phyloP scores from a whole-genome alignment of 306 rosid species.

The Senna siamea region DNA sequence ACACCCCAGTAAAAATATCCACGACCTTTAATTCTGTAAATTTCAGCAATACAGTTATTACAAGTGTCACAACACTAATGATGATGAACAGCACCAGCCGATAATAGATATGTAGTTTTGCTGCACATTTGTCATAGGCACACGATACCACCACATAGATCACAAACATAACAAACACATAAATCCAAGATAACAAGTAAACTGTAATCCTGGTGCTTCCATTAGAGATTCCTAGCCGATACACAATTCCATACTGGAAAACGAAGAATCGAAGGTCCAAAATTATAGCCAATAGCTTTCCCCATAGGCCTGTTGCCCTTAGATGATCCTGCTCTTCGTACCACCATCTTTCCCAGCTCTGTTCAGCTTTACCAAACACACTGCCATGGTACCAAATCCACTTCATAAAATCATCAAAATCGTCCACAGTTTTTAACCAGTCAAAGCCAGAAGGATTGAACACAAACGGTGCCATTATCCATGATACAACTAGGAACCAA shows the following conservation, averaged over 20 bases:
- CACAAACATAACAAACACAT: slow-evolving; percentile 45
- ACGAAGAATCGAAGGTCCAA: slow-evolving; percentile 54
- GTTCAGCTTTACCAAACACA: slow-evolving; percentile 56
- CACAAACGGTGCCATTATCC: slow-evolving; percentile 54
- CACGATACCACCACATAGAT: slow-evolving; percentile 43
- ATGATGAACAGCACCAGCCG: slow-evolving; percentile 56
- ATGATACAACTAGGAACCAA: slow-evolving; percentile 58
- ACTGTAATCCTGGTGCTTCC: slow-evolving; percentile 43
- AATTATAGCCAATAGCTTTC: slow-evolving; percentile 54
- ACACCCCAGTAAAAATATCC: slow-evolving; percentile 49
- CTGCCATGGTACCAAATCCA: slow-evolving; percentile 58
- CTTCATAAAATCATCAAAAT: slow-evolving; percentile 57
- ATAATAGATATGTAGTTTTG: slow-evolving; percentile 51
- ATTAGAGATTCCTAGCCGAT: slow-evolving; percentile 50
- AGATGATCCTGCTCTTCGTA: slow-evolving; percentile 56
- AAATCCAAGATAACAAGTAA: slow-evolving; percentile 56
- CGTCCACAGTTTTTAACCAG: slow-evolving; percentile 57
- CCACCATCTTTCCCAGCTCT: slow-evolving; percentile 66
- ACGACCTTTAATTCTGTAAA: slow-evolving; percentile 44
- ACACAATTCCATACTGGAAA: slow-evolving; percentile 59
- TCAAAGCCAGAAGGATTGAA: slow-evolving; percentile 65
- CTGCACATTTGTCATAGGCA: slow-evolving; percentile 51
- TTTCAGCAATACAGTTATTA: slow-evolving; percentile 48
- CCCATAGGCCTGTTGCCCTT: slow-evolving; percentile 53
- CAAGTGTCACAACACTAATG: slow-evolving; percentile 46